A percentile compares a stretch with the other conserved stretches of the same genome.
Conservation (phyloP, 2,329 filamentous ascomycete genomes). For the Akanthomyces uredinophilus region DNA sequence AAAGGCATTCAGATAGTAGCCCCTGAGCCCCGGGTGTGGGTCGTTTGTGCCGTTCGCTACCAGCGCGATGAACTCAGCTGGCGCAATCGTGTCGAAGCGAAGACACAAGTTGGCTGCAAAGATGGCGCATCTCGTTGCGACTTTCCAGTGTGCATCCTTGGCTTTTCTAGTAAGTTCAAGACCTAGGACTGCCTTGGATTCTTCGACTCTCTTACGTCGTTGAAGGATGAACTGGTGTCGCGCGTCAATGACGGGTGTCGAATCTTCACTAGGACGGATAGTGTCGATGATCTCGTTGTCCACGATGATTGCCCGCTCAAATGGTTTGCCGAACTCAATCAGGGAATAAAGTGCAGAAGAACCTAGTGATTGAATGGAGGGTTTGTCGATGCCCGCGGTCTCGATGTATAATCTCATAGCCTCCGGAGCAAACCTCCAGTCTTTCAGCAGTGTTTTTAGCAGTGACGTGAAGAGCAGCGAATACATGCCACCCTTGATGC, state of each 20-base stretch:
- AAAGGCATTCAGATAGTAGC: constrained; percentile 76
- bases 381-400: constrained; percentile 84
- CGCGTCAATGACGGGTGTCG: constrained; percentile 50
- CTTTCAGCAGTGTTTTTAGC: constrained; percentile 77
- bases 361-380: constrained; percentile 87
- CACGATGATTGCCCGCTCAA: constrained; percentile 80
- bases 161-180: constrained; percentile 75
- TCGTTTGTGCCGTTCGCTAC: constrained; percentile 81
- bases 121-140: constrained; percentile 80
- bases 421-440: constrained; percentile 94
- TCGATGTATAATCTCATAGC: constrained; percentile 86
- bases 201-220: constrained; percentile 72
- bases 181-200: constrained; percentile 74
- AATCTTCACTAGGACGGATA: constrained; percentile 65
- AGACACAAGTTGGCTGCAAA: constrained; percentile 88
- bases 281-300: constrained; percentile 65
- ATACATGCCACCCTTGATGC: constrained; percentile 93
- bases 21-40: constrained; percentile 78
- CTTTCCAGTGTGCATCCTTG: constrained; percentile 88
- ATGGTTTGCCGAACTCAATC: constrained; percentile 84
- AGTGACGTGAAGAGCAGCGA: constrained; percentile 85
- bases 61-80: constrained; percentile 75
- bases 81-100: constrained; percentile 84
- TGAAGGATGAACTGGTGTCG: constrained; percentile 68
- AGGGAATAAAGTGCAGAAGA: constrained; percentile 76